These are phyloP conservation scores for Zygnema cylindricum DNA, from an alignment of 139 green algal species.

Conservation along the genomic window DNA sequence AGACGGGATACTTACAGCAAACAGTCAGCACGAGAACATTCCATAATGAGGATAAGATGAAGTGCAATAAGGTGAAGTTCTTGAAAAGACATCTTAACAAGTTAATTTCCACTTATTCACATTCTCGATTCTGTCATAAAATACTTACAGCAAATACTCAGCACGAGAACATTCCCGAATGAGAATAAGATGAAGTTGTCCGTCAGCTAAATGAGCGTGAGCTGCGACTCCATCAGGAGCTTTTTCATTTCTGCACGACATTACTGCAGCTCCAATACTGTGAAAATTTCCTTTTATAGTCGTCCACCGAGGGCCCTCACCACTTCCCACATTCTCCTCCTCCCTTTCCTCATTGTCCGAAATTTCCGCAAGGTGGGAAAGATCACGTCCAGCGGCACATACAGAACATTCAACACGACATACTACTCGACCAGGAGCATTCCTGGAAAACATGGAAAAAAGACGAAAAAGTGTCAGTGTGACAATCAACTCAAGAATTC, in stretches of 20 bases:
- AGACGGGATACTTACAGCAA: constrained; percentile 50
- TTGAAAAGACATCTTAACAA: too few relatives aligned
- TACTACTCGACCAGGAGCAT: neutral
- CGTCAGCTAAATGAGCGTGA: constrained; percentile 59
- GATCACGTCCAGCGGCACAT: constrained; percentile 24
- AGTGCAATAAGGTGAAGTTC: too few relatives aligned
- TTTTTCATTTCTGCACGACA: constrained; percentile 61
- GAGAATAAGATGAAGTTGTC: constrained; percentile 59
- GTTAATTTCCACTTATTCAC: too few relatives aligned
- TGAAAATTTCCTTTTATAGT: constrained; percentile 37
- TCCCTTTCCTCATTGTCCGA: constrained; percentile 9
- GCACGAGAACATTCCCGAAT: constrained; percentile 50
- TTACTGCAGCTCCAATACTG: constrained; percentile 49
- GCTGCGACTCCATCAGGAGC: constrained; percentile 45
- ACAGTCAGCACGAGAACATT: constrained; percentile 49
- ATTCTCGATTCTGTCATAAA: too few relatives aligned
- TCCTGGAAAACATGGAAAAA: too few relatives aligned
- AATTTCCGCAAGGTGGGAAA: constrained; percentile 10
- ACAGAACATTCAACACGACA: constrained; percentile 31
- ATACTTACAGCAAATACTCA: constrained; percentile 52
- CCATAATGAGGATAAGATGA: constrained; percentile 58
- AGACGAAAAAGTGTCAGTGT: too few relatives aligned
- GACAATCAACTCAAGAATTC: too few relatives aligned
- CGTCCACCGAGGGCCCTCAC: constrained; percentile 14
- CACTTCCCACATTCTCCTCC: neutral